phyloP scores from a whole-genome alignment of 1,284 basidiomycete species.

The Puccinia horiana region DNA sequence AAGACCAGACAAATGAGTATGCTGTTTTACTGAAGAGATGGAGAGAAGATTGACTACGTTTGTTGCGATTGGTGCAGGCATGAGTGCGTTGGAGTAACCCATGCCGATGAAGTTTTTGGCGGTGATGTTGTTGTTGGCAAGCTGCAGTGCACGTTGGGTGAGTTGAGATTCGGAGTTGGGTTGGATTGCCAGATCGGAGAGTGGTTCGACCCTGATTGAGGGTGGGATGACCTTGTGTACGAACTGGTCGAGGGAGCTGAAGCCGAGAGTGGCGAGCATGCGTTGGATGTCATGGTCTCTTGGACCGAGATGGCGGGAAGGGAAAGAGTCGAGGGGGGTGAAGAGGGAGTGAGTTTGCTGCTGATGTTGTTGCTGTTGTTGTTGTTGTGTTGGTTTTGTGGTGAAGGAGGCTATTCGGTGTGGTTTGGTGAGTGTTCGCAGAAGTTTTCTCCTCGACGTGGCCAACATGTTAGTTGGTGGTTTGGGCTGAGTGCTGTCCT shows the following conservation, averaged over 20 bases:
- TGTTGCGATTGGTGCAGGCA: conserved; percentile 86
- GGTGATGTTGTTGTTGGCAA: conserved; percentile 75
- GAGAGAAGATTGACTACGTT: conserved; percentile 66
- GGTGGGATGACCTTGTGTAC: conserved; percentile 75
- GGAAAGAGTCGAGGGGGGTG: conserved; percentile 80
- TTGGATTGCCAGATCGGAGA: conserved; percentile 70
- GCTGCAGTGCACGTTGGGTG: conserved; percentile 70
- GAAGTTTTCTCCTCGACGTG: too few relatives aligned
- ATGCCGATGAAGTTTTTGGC: conserved; percentile 95
- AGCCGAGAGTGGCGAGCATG: conserved; percentile 81
- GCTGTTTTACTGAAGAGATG: conserved; percentile 53
- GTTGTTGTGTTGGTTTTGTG: too few relatives aligned
- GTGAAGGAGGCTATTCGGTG: too few relatives aligned
- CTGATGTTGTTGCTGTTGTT: background rate
- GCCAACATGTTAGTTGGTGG: too few relatives aligned
- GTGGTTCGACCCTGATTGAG: conserved; percentile 69
- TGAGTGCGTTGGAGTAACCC: conserved; percentile 94
- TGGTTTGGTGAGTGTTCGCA: too few relatives aligned
- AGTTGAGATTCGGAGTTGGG: conserved; percentile 85
- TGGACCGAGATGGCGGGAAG: conserved; percentile 84
- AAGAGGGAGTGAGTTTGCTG: conserved; percentile 62
- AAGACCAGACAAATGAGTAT: conserved; percentile 23
- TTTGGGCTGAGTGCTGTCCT: too few relatives aligned
- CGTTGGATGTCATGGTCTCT: conserved; percentile 71
- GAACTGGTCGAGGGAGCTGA: conserved; percentile 81